Base-by-base conservation (phyloP, 2,329 filamentous ascomycete species). In the Hypoxylon sp. region DNA sequence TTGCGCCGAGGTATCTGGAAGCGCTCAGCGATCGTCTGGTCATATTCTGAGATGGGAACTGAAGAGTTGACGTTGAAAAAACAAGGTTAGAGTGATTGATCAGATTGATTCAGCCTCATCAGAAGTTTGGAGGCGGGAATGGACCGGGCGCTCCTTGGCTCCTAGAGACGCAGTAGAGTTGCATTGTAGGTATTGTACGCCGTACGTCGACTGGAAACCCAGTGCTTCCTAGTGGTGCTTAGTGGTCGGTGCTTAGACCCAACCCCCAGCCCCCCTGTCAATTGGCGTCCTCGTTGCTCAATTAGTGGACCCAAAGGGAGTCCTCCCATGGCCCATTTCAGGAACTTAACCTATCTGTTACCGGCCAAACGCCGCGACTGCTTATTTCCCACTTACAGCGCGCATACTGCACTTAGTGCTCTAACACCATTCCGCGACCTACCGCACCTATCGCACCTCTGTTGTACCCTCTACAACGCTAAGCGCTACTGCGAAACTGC, bases 71-170 rank as follows among this genome's bases (percentile, higher is more conserved):
- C 68, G 71, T 71, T 71, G 67, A 70, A 68, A 68, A 60, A 56
- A 67, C 58, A 24, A 65, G 67, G 44, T 28, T 28, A 13, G 37
- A 62, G 57, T 59, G 63, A 68, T 65, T 62, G 61, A 66, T 68
- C 55, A 60, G 58, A 63, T 62, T 56, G 49, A 60, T 74, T 73
- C 71, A 74, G 72, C 72, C 72, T 74, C 72, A 72, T 71, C 64
- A 56, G 51, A 60, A 57, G 46, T 41, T 66, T 64, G 65, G 68
- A 68, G 65, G 67, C 68, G 65, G 65, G 65, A 67, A 46, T 61
- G 49, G 46, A 59, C 37, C 64, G 57, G 58, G 59, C 49, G 46
- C 63, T n/a, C n/a, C n/a, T n/a, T n/a, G n/a, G 63, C 48, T 32
- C 59, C 48, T 56, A 62, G n/a, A 56, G 47, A 59, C 52, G 64